phyloP scores from a whole-genome alignment of 352 stramenopile genomes.

The Pythium coloratum region DNA sequence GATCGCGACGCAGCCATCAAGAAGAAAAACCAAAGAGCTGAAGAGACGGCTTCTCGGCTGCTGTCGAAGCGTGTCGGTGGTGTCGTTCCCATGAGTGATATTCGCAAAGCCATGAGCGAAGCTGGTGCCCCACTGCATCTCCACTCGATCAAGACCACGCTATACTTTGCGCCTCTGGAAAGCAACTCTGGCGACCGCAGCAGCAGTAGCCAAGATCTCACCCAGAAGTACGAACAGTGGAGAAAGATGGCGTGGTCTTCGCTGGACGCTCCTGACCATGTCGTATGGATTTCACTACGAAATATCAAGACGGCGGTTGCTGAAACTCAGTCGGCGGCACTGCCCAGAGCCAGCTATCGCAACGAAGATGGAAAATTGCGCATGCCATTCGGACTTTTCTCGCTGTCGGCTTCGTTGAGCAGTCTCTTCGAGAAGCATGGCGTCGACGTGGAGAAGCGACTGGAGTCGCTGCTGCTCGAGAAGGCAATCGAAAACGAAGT shows the following conservation, averaged over 20 bases:
- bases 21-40: no score
- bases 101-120: neutral
- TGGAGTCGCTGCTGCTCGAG: neutral
- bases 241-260: neutral
- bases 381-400: slow-evolving; percentile 5
- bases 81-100: neutral
- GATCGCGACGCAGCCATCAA: neutral
- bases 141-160: neutral
- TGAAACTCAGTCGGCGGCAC: no score
- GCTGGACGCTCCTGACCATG: slow-evolving; percentile 8
- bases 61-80: neutral
- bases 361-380: neutral
- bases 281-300: slow-evolving; percentile 25
- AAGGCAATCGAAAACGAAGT: slow-evolving; percentile 16
- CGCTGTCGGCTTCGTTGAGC: no score
- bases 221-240: slow-evolving; percentile 7
- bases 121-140: neutral
- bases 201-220: neutral
- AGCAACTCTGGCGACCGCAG: neutral
- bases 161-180: neutral
- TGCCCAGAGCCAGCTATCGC: no score
- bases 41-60: neutral
- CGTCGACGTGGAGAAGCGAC: neutral
- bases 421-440: neutral
- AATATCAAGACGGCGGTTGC: slow-evolving; percentile 2